Conservation (phyloP, 2,329 filamentous ascomycete species). For the Fusarium camptoceras region DNA sequence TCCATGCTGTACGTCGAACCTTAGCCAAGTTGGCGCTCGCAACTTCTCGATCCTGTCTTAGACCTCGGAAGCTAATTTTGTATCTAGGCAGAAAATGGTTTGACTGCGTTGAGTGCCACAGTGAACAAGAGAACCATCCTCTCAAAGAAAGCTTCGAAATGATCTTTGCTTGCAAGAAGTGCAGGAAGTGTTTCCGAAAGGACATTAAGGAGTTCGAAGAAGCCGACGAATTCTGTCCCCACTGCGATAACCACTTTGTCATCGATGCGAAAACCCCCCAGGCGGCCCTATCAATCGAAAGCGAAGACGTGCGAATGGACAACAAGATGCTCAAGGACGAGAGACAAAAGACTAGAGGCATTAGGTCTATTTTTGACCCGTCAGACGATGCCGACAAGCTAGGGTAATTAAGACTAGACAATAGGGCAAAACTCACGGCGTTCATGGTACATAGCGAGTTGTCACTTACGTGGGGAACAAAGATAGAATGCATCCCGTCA, state of each 20-base stretch:
- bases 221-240: slow-evolving; percentile 97
- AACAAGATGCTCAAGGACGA: slow-evolving; percentile 94
- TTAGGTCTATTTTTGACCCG: slow-evolving; percentile 79
- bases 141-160: slow-evolving; percentile 86
- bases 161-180: slow-evolving; percentile 98
- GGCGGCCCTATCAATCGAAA: slow-evolving; percentile 85
- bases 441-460: slow-evolving; percentile 46
- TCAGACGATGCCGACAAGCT: slow-evolving; percentile 79
- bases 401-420: slow-evolving; percentile 64
- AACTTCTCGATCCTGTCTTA: not conserved
- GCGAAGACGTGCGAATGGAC: slow-evolving; percentile 89
- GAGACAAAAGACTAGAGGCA: slow-evolving; percentile 68
- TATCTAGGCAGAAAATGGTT: slow-evolving; percentile 91
- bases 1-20: slow-evolving; percentile 80
- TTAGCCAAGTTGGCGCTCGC: not conserved
- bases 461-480: slow-evolving; percentile 34
- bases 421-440: slow-evolving; percentile 44
- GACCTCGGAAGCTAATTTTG: not conserved
- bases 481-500: slow-evolving; percentile 44
- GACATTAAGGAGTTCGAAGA: slow-evolving; percentile 94
- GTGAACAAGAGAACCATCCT: slow-evolving; percentile 80
- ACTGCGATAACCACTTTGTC: slow-evolving; percentile 99
- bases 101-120: slow-evolving; percentile 96
- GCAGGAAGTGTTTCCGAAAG: slow-evolving; percentile 97
- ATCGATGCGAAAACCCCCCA: slow-evolving; percentile 89